phyloP scores from a whole-genome alignment of 257 asterid species.

The Solanum pimpinellifolium region DNA sequence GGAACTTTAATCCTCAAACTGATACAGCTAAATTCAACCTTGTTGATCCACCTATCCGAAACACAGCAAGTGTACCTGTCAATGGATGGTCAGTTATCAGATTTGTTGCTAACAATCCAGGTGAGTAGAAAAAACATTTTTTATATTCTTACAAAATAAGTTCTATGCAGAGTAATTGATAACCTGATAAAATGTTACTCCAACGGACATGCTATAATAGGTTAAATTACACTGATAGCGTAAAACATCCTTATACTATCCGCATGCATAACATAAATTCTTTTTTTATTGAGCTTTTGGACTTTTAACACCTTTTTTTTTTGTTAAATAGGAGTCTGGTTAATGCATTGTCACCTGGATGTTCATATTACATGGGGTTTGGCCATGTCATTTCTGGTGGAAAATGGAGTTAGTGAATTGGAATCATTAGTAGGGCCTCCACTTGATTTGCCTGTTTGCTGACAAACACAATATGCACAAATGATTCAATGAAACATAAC shows the following conservation, averaged over 20 bases:
- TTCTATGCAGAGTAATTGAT: background rate
- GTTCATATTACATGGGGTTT: slow-evolving; percentile 75
- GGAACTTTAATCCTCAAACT: slow-evolving; percentile 49
- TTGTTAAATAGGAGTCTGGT: slow-evolving; percentile 54
- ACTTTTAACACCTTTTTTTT: background rate
- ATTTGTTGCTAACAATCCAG: slow-evolving; percentile 91
- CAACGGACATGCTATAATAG: background rate
- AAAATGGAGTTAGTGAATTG: slow-evolving; percentile 50
- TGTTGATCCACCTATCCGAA: slow-evolving; percentile 70
- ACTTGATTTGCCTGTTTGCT: slow-evolving; percentile 53
- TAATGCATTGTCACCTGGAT: slow-evolving; percentile 88
- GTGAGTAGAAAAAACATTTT: slow-evolving; percentile 12
- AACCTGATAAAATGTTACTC: background rate
- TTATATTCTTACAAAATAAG: background rate
- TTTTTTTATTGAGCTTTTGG: background rate
- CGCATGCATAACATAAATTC: background rate
- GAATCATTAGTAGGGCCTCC: slow-evolving; percentile 55
- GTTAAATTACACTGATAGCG: background rate
- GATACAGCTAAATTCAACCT: slow-evolving; percentile 66
- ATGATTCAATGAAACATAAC: background rate
- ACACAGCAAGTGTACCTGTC: slow-evolving; percentile 75
- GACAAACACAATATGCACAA: background rate
- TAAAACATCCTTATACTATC: background rate
- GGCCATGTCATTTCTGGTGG: slow-evolving; percentile 74
- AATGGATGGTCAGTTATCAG: slow-evolving; percentile 87